Conservation (phyloP, 2,329 filamentous ascomycete genomes). For the Arachnopeziza araneosa region DNA sequence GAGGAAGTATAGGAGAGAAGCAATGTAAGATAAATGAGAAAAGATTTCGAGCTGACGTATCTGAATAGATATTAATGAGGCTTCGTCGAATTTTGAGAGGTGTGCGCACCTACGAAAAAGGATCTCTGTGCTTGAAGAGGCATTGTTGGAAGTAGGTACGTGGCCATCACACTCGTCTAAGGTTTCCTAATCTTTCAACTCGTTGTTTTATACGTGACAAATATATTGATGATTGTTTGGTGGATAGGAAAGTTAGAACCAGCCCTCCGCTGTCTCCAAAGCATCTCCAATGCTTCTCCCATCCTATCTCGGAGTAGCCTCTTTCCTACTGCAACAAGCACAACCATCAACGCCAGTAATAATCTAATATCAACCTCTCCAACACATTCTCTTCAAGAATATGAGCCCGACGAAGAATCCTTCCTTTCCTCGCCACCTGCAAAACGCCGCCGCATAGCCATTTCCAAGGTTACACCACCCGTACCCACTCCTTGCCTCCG, state of each 20-base stretch:
- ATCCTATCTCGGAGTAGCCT: too few species aligned
- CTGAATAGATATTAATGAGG: not conserved
- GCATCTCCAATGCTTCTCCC: not conserved
- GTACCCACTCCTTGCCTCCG: slow-evolving; percentile 9
- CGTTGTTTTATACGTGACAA: not conserved
- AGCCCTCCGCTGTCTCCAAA: not conserved
- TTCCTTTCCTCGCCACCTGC: not conserved
- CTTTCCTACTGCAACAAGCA: not conserved
- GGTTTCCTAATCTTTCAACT: not conserved
- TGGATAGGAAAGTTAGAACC: not conserved
- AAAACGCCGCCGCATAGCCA: not conserved
- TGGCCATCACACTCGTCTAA: not conserved
- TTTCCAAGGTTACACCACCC: not conserved
- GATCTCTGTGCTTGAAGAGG: not conserved
- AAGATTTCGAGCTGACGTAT: not conserved
- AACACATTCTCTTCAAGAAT: not conserved
- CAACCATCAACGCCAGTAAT: not conserved
- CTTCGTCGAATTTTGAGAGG: not conserved
- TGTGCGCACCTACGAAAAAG: not conserved
- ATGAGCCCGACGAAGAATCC: not conserved
- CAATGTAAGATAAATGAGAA: not conserved
- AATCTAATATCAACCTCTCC: not conserved
- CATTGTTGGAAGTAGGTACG: not conserved
- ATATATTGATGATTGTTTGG: not conserved
- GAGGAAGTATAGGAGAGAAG: too few species aligned